Evolutionary conservation across 106 monocot genomes (phyloP).

Genomic region (Acorus calamus): DNA sequence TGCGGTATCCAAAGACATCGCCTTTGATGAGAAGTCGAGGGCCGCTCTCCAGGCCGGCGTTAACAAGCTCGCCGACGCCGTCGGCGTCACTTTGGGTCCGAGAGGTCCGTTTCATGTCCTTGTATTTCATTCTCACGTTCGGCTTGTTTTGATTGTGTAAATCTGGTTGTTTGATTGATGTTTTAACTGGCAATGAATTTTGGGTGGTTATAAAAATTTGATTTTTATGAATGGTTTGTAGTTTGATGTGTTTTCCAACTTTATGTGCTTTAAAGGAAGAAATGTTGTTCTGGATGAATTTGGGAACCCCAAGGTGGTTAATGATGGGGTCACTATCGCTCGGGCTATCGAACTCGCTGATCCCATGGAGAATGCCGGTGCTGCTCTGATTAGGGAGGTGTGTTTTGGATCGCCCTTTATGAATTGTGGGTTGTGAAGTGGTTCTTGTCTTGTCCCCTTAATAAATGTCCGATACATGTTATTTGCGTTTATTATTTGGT

Average conservation of each 20-base stretch:
- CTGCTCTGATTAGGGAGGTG: conserved; percentile 73
- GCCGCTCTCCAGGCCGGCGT: conserved; percentile 68
- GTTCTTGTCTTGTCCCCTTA: neutral
- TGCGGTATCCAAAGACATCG: conserved; percentile 73
- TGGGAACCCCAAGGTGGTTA: conserved; percentile 78
- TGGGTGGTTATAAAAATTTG: neutral
- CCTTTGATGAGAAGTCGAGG: conserved; percentile 80
- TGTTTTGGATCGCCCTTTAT: neutral
- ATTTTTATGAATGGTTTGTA: neutral
- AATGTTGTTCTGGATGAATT: conserved; percentile 90
- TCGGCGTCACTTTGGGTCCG: conserved; percentile 93
- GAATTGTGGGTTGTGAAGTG: neutral
- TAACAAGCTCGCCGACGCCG: conserved; percentile 91
- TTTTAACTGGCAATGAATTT: neutral
- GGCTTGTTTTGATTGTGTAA: too few relatives aligned
- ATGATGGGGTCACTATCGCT: conserved; percentile 90
- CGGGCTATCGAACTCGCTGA: conserved; percentile 73
- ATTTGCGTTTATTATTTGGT: too few relatives aligned
- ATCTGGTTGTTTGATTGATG: neutral
- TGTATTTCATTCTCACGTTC: neutral
- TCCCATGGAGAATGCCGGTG: conserved; percentile 90
- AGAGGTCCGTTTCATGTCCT: conserved; percentile 35
- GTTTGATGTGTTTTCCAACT: neutral
- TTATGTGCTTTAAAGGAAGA: conserved; percentile 35
- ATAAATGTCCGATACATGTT: too few relatives aligned